Evolutionary conservation across 352 stramenopile species (phyloP), one percentile per base, ranked within the genome.

Genomic region (Phytophthora macrochlamydospora): DNA sequence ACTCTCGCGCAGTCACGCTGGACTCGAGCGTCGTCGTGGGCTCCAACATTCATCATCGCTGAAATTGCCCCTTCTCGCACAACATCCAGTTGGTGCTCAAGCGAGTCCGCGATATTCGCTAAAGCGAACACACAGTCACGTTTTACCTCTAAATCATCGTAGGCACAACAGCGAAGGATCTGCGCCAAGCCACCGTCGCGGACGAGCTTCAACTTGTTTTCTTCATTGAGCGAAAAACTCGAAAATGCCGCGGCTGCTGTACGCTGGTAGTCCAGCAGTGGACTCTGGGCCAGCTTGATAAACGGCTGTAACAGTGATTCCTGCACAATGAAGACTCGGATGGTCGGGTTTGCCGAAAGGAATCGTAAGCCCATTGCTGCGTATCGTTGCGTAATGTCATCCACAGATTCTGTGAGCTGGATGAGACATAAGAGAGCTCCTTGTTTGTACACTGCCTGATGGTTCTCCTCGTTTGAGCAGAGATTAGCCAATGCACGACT

Each of bases 341-440:
- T 94, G 58, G 98, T 90, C 18, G 93, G 89, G 73, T 98, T 98
- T 11, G 88, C 92, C 18, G 90, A 92, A 46, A 99, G 76, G 67
- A 99, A 99, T 1, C 95, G 92, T 38, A 99, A 76, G 1, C 93
- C 95, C 84, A 99, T 98, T 5, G 93, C 94, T 18, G 89, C 94
- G 67, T 99, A 99, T 52, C 94, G 86, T 75, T 98, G 96, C 18
- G 86, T 98, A 12, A 98, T 81, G 57, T 98, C 94, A 52, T 98
- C 85, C 11, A 65, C 59, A 0, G 89, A 90, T 42, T 95, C 87
- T 0, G 90, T 98, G 0, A 99, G 82, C 8, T 89, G 81, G 12
- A 98, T 79, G 5, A 99, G 80, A 51, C 86, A 94, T 63, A 95
- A 81, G 28, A 99, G 67, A 1, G 82, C 95, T 37, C 96, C 96